Percentiles rank a stretch among this genome's conserved stretches.
These are phyloP conservation scores for Phytopythium sindhum DNA, from an alignment of 352 stramenopile species.

Conservation along the genomic window DNA sequence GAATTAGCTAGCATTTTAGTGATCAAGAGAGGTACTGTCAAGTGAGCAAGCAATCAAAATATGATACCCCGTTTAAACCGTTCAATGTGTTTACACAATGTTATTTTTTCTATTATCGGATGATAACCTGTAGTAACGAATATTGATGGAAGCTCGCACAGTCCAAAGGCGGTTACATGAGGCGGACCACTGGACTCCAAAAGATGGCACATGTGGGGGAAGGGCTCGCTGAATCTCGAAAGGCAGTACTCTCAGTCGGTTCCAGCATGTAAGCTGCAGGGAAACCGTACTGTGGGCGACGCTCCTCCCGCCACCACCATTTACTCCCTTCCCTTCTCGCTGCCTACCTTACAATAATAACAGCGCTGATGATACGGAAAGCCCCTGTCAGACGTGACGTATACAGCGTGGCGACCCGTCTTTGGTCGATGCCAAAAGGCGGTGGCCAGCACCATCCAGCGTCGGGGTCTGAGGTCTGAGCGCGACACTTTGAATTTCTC, in stretches of 20 bases:
- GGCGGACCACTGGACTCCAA: neutral
- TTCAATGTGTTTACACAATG: too few species aligned
- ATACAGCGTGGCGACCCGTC: neutral
- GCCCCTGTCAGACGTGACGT: neutral
- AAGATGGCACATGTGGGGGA: neutral
- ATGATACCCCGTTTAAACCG: too few species aligned
- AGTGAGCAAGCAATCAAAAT: too few species aligned
- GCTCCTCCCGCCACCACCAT: neutral
- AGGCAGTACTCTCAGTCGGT: neutral
- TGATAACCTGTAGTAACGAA: neutral
- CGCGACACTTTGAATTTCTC: constrained; percentile 2
- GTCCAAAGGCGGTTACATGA: neutral
- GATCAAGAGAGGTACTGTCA: neutral
- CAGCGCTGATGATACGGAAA: neutral
- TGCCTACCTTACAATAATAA: too few species aligned
- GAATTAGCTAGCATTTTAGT: neutral
- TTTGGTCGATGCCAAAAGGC: neutral
- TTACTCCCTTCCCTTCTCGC: neutral
- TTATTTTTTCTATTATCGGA: too few species aligned
- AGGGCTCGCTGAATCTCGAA: neutral
- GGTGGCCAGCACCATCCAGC: neutral
- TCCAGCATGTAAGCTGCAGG: too few species aligned
- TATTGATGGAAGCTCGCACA: neutral
- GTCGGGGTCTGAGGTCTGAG: neutral
- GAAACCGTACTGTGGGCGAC: neutral